These are phyloP conservation scores for Nicotiana sylvestris DNA, from an alignment of 257 asterid species.

Conservation along the genomic window DNA sequence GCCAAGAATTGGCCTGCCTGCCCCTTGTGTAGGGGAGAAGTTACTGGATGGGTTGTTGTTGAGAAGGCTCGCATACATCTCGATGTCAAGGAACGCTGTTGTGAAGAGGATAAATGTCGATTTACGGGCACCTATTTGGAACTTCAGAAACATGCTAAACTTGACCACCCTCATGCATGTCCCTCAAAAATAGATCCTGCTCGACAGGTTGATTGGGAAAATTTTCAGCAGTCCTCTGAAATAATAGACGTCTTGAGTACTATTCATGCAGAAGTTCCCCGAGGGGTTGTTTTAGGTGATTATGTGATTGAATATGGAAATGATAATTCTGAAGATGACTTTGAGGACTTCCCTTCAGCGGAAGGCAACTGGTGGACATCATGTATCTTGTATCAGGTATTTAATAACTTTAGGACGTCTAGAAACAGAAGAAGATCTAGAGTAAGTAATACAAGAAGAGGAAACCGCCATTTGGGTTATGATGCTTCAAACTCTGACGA, in stretches of 20 bases:
- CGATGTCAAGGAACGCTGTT: slow-evolving; percentile 60
- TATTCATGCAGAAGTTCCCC: slow-evolving; percentile 76
- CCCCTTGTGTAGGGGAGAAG: slow-evolving; percentile 87
- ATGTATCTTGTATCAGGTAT: slow-evolving; percentile 73
- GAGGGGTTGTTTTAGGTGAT: slow-evolving; percentile 84
- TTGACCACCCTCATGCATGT: slow-evolving; percentile 73
- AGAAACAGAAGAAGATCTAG: slow-evolving; percentile 81
- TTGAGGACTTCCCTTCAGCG: slow-evolving; percentile 58
- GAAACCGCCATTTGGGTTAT: slow-evolving; percentile 45
- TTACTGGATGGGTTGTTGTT: slow-evolving; percentile 64
- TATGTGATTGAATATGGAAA: slow-evolving; percentile 89
- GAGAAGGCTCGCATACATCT: slow-evolving; percentile 56
- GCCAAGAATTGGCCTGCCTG: slow-evolving; percentile 49
- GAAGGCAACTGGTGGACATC: slow-evolving; percentile 84
- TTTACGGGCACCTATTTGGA: slow-evolving; percentile 60
- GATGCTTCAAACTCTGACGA: slow-evolving; percentile 73
- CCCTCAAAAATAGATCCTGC: slow-evolving; percentile 85
- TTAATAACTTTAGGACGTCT: slow-evolving; percentile 62
- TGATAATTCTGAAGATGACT: slow-evolving; percentile 71
- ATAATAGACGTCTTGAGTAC: slow-evolving; percentile 78
- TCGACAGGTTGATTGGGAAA: slow-evolving; percentile 85
- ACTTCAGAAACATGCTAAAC: slow-evolving; percentile 60
- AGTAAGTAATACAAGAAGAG: slow-evolving; percentile 59
- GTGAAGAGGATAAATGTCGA: slow-evolving; percentile 68
- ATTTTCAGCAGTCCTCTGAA: slow-evolving; percentile 82